A percentile compares a stretch with the other conserved stretches of the same genome.
Evolutionary conservation across 257 asterid species (phyloP).

Genomic region (Plantago major): DNA sequence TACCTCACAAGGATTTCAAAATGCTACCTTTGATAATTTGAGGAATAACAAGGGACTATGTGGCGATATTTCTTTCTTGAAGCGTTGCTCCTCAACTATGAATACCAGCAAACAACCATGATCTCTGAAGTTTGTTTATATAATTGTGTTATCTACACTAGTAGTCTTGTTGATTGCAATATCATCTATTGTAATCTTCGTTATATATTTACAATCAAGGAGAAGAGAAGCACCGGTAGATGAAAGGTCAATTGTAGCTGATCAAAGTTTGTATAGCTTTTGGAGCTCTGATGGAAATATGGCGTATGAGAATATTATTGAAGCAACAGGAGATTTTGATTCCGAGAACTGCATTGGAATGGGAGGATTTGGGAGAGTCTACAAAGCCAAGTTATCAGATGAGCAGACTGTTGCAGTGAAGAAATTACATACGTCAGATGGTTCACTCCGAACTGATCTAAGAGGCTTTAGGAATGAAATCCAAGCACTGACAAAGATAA

Average conservation of each 20-base stretch:
- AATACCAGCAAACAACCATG: neutral
- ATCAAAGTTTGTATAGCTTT: slow-evolving; percentile 15
- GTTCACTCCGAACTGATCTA: no score
- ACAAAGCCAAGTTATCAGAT: slow-evolving; percentile 23
- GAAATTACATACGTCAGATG: no score
- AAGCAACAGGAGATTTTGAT: slow-evolving; percentile 28
- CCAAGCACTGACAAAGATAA: no score
- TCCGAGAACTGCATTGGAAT: slow-evolving; percentile 24
- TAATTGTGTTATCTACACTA: slow-evolving; percentile 2
- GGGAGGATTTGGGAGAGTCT: slow-evolving; percentile 36
- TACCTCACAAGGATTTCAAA: slow-evolving; percentile 21
- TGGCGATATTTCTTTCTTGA: slow-evolving; percentile 27
- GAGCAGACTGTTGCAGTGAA: slow-evolving; percentile 20
- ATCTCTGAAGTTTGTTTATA: neutral
- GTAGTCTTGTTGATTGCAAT: slow-evolving; percentile 18
- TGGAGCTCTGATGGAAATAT: slow-evolving; percentile 27
- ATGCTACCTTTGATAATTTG: slow-evolving; percentile 21
- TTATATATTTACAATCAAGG: neutral
- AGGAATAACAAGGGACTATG: slow-evolving; percentile 30
- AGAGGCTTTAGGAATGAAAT: no score
- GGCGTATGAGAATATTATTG: slow-evolving; percentile 26
- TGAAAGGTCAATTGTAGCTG: neutral
- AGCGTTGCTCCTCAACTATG: slow-evolving; percentile 16
- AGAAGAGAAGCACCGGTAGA: slow-evolving; percentile 1
- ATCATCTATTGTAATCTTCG: slow-evolving; percentile 9